Base-by-base conservation (phyloP, 371 early-diverging fungal genomes). In the Capillidium rhysosporum region DNA sequence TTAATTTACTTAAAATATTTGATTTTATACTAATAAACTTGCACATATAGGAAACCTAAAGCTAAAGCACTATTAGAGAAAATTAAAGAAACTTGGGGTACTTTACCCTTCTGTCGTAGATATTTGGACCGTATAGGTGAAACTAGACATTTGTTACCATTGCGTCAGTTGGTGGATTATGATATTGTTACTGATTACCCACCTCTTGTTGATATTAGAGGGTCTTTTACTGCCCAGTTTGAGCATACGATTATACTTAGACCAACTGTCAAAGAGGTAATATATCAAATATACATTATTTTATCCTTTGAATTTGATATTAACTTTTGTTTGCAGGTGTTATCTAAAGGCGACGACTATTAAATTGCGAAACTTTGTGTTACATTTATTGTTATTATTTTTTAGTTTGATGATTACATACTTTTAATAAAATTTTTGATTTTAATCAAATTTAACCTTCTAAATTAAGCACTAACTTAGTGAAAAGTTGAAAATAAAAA, bases 71-170 rank as follows among this genome's bases (percentile, higher is more conserved):
- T 99, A 20, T 69, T 94, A 20, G 69, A 75, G 49, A 79, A 87
- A 16, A 96, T 99, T 61, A 83, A 82, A 62, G 84, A 87, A 60
- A 76, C 84, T 63, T 95, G 98, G 68, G 92, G 90, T 40, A 97
- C 99, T 4, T 71, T 99, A 39, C 91, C 99, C 8, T 99, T 97
- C 80, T 98, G 98, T 66, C 84, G 95, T 56, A 75, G 98, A 56
- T 98, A 97, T 67, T 65, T 98, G 41, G 98, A 98, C 68, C 81
- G 91, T 38, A 56, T 86, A 49, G 92, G 93, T 16, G 91, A 91
- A 61, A 74, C 76, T 14, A 85, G 86, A 57, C 90, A 90, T 62
- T 60, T 83, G 16, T 64, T 90, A 65, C 89, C 84, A 1, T 68
- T 98, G 30, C 83, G 85, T 60, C 77, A 82, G 59, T 66, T 99